phyloP scores from a whole-genome alignment of 1,284 basidiomycete genomes.

The Marasmius sp. region DNA sequence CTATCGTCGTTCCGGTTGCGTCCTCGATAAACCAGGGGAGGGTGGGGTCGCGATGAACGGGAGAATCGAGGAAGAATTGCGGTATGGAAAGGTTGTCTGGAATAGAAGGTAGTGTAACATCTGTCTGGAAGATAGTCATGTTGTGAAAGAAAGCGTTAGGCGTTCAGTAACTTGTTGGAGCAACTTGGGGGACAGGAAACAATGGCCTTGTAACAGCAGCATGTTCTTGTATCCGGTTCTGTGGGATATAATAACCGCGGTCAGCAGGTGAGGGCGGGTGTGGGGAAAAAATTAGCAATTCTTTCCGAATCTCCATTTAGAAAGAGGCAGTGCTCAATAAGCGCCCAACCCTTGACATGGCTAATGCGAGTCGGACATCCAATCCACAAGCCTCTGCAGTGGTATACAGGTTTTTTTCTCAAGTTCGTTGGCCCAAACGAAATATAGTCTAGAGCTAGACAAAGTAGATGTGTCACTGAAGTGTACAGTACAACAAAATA shows the following conservation, averaged over 20 bases:
- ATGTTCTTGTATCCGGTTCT: no score
- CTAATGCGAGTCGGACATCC: no score
- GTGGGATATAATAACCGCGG: no score
- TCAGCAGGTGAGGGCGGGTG: no score
- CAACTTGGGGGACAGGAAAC: background rate
- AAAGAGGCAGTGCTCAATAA: no score
- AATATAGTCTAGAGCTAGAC: no score
- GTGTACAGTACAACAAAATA: background rate
- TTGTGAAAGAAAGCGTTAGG: background rate
- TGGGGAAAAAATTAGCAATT: no score
- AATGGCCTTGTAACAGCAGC: background rate
- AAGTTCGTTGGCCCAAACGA: no score
- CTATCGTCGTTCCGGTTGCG: constrained; percentile 40
- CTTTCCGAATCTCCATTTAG: no score
- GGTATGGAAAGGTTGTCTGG: constrained; percentile 65
- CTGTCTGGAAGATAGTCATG: constrained; percentile 9
- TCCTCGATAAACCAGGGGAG: constrained; percentile 63
- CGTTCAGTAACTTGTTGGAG: background rate
- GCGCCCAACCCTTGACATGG: no score
- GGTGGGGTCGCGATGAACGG: constrained; percentile 30
- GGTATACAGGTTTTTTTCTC: no score
- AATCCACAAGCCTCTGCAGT: no score
- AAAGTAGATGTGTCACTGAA: background rate
- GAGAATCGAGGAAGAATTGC: constrained; percentile 68
- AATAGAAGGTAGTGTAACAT: constrained; percentile 41